phyloP scores from a whole-genome alignment of 2,329 filamentous ascomycete species.

The Sporothrix globosa region DNA sequence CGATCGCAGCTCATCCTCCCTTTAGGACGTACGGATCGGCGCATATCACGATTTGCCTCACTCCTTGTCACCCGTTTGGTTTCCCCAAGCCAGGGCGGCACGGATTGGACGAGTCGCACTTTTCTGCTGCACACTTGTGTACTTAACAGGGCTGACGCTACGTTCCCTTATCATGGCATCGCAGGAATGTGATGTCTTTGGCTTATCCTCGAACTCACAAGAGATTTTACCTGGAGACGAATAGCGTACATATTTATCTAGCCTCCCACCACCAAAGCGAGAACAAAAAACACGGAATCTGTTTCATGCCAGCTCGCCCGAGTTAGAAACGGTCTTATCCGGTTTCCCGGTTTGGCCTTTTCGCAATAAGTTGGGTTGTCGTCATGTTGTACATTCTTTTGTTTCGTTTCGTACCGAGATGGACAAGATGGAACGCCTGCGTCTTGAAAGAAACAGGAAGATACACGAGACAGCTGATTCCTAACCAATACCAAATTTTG shows the following conservation, averaged over 20 bases:
- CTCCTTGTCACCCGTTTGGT: background rate
- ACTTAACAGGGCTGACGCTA: background rate
- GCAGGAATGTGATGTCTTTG: constrained; percentile 4
- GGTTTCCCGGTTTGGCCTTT: background rate
- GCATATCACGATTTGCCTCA: constrained; percentile 23
- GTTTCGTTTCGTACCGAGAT: background rate
- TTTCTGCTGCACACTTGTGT: background rate
- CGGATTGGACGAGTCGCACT: background rate
- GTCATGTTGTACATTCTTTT: background rate
- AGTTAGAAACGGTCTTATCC: background rate
- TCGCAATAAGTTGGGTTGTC: too few relatives aligned
- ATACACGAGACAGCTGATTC: background rate
- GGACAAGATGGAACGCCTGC: background rate
- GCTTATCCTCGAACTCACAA: background rate
- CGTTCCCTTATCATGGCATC: background rate
- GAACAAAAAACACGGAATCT: background rate
- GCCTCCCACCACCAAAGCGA: background rate
- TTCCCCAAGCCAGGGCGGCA: constrained; percentile 3
- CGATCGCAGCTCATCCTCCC: background rate
- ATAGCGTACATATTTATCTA: background rate
- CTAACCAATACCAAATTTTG: background rate
- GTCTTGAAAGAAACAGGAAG: background rate
- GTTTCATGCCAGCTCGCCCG: constrained; percentile 4
- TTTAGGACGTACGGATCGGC: constrained; percentile 16
- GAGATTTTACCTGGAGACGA: background rate